A percentile compares a stretch with the other conserved stretches of the same genome.
These are phyloP conservation scores for Gossypium davidsonii DNA, from an alignment of 441 rosid genomes.

Conservation along the genomic window DNA sequence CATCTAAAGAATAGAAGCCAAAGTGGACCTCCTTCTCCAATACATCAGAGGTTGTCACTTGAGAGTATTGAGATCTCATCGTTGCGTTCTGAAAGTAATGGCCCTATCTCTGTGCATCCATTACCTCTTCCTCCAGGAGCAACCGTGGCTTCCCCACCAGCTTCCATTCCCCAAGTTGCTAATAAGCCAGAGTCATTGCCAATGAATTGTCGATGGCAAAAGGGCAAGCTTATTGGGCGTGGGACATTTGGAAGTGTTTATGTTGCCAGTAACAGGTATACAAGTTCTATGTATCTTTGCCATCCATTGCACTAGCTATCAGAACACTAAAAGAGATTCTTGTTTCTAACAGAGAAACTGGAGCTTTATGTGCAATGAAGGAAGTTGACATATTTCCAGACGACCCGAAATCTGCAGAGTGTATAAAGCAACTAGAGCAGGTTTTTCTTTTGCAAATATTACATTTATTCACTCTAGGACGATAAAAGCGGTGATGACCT, in stretches of 20 bases:
- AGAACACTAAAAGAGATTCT: slow-evolving; percentile 17
- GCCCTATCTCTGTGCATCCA: slow-evolving; percentile 52
- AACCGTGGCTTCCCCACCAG: slow-evolving; percentile 31
- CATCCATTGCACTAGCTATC: slow-evolving; percentile 8
- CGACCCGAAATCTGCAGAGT: slow-evolving; percentile 81
- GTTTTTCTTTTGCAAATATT: slow-evolving; percentile 28
- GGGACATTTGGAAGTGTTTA: slow-evolving; percentile 95
- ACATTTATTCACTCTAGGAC: not conserved
- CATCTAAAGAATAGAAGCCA: slow-evolving; percentile 37
- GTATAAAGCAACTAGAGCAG: slow-evolving; percentile 84
- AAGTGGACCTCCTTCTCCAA: slow-evolving; percentile 47
- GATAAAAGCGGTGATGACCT: not conserved
- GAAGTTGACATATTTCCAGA: slow-evolving; percentile 87
- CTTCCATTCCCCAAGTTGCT: slow-evolving; percentile 31
- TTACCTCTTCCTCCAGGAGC: slow-evolving; percentile 95
- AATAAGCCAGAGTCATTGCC: slow-evolving; percentile 43
- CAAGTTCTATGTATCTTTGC: slow-evolving; percentile 6
- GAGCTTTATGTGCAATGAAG: slow-evolving; percentile 94
- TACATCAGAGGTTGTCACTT: slow-evolving; percentile 39
- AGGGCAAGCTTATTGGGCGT: slow-evolving; percentile 89
- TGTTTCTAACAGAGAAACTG: slow-evolving; percentile 55
- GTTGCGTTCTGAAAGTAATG: slow-evolving; percentile 37
- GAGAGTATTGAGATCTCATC: slow-evolving; percentile 26
- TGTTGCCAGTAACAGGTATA: slow-evolving; percentile 77
- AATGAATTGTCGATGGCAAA: slow-evolving; percentile 66